Percentiles rank a stretch among this genome's conserved stretches.
Conservation (phyloP, 2,329 filamentous ascomycete species). For the Arthrobotrys musiformis region DNA sequence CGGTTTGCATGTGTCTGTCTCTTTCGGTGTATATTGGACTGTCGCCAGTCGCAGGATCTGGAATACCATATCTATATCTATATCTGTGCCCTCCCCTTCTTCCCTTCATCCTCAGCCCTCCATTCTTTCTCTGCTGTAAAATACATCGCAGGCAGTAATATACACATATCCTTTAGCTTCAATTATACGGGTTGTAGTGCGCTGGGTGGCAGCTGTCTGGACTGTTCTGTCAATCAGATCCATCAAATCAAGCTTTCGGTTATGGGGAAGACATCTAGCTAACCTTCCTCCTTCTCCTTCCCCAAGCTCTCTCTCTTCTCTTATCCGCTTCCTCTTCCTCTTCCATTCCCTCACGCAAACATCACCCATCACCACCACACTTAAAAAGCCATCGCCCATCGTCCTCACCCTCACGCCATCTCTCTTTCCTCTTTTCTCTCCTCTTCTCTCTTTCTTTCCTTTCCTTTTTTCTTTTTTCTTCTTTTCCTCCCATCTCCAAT, state of each 20-base stretch:
- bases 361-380: no score
- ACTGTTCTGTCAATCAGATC: background rate
- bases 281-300: background rate
- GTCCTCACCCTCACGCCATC: conserved; percentile 52
- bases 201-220: background rate
- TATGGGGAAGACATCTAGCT: background rate
- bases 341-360: conserved; percentile 16
- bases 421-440: background rate
- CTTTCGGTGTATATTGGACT: no score
- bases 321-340: background rate
- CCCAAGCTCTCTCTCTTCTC: background rate
- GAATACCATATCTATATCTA: no score
- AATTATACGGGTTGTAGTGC: background rate
- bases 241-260: conserved; percentile 10
- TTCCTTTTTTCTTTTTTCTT: background rate
- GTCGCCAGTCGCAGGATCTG: no score
- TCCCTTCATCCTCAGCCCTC: no score
- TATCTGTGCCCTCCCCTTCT: no score
- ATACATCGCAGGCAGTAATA: no score
- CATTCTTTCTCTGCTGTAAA: no score
- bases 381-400: no score
- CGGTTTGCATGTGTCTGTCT: no score
- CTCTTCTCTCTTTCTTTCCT: background rate
- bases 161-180: no score
- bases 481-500: background rate